These are phyloP conservation scores for Neofusicoccum sp. DNA, from an alignment of 2,329 filamentous ascomycete species.

Conservation along the genomic window DNA sequence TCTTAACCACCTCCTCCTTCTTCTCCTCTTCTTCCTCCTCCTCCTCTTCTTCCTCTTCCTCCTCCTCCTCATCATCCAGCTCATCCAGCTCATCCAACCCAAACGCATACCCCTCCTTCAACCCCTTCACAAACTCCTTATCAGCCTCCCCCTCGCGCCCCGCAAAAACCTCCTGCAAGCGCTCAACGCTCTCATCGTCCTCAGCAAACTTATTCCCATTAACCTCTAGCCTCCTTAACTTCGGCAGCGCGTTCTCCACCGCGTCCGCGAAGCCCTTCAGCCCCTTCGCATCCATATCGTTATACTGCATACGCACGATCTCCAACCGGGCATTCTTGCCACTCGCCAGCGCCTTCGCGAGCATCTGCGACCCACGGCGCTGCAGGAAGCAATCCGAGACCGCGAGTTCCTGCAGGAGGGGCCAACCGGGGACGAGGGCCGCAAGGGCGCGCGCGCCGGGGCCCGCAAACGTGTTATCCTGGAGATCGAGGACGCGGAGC, in stretches of 20 bases:
- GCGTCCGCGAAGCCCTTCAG: conserved; percentile 70
- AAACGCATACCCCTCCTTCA: conserved; percentile 53
- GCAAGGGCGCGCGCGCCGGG: conserved; percentile 76
- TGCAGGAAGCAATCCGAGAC: conserved; percentile 85
- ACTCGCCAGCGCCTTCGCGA: conserved; percentile 70
- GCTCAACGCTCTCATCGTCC: conserved; percentile 70
- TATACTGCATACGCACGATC: conserved; percentile 82
- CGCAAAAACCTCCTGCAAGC: conserved; percentile 65
- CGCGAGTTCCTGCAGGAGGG: conserved; percentile 74
- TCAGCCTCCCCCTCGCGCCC: conserved; percentile 65
- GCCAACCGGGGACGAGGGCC: conserved; percentile 71
- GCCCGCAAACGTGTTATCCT: conserved; percentile 95
- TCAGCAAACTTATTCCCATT: conserved; percentile 96
- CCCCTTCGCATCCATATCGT: conserved; percentile 81
- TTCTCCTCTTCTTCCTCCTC: conserved; percentile 61
- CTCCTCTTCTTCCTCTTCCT: conserved; percentile 70
- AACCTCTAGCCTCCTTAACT: conserved; percentile 80
- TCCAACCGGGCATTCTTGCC: conserved; percentile 79
- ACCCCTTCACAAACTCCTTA: conserved; percentile 21
- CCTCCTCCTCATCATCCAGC: conserved; percentile 80
- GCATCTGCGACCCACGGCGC: conserved; percentile 66
- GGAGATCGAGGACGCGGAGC: conserved; percentile 79
- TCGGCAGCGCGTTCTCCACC: conserved; percentile 66
- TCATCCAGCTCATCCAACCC: conserved; percentile 66
- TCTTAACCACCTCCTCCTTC: conserved; percentile 56